A percentile compares a stretch with the other conserved stretches of the same genome.
phyloP scores from a whole-genome alignment of 2,329 filamentous ascomycete species.

The Sphaceloma murrayae region DNA sequence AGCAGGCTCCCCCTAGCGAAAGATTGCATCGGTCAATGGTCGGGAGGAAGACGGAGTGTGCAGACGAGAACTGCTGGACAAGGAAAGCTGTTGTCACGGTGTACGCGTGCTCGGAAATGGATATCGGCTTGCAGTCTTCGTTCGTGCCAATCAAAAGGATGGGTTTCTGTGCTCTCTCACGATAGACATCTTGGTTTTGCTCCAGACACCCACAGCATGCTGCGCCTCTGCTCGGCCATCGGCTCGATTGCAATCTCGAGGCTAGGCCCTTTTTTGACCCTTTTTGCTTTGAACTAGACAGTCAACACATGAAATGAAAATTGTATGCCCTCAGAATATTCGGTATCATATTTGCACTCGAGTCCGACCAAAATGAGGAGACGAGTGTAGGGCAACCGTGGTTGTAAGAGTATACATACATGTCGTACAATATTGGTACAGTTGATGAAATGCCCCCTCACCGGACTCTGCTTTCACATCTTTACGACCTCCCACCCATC shows the following conservation, averaged over 20 bases:
- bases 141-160: neutral
- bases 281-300: constrained; percentile 16
- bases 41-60: no score
- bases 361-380: no score
- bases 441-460: no score
- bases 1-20: neutral
- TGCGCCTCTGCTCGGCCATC: constrained; percentile 1
- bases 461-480: constrained; percentile 33
- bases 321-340: constrained; percentile 16
- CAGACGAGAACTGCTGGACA: no score
- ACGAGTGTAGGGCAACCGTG: neutral
- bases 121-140: constrained; percentile 2
- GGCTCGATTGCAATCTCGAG: neutral
- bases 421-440: no score
- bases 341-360: no score
- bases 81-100: no score
- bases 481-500: constrained; percentile 51
- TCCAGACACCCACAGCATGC: no score
- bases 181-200: constrained; percentile 11
- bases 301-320: constrained; percentile 16
- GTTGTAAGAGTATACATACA: neutral
- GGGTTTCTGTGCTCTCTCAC: neutral
- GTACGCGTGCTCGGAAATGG: constrained; percentile 4
- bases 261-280: constrained; percentile 1
- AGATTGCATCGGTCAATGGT: neutral